A percentile compares a stretch with the other conserved stretches of the same genome.
Conservation (phyloP, 1,284 basidiomycete genomes). For the Caloboletus firmus region DNA sequence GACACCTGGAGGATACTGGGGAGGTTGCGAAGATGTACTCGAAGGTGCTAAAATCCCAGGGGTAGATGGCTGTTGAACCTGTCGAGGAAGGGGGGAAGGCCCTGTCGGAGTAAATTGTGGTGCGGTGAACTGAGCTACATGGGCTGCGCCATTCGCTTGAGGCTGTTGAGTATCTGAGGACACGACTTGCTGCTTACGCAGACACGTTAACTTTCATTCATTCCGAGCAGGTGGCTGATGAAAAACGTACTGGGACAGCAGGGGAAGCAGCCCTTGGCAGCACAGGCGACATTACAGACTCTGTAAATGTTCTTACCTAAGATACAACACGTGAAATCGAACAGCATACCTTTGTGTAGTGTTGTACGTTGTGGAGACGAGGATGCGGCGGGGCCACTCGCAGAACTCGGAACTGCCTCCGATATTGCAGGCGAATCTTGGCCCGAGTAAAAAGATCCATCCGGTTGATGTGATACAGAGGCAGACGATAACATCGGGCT, state of each 20-base stretch:
- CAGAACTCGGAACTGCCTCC: conserved; percentile 60
- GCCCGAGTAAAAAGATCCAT: conserved; percentile 68
- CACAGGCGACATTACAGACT: conserved; percentile 41
- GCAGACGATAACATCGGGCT: conserved; percentile 78
- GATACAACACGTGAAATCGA: conserved; percentile 7
- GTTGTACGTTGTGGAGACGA: conserved; percentile 54
- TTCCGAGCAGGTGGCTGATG: conserved; percentile 3
- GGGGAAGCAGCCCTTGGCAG: conserved; percentile 41
- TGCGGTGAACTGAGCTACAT: conserved; percentile 30
- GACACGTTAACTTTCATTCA: conserved; percentile 18
- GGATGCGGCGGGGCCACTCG: conserved; percentile 52
- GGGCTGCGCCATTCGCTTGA: conserved; percentile 39
- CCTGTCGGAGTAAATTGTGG: conserved; percentile 34
- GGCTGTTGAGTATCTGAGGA: conserved; percentile 34
- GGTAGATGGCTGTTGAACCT: conserved; percentile 49
- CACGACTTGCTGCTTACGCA: conserved; percentile 29
- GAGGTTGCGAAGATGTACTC: conserved; percentile 38
- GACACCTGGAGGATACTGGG: conserved; percentile 70
- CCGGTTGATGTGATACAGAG: conserved; percentile 67
- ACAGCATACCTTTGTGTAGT: conserved; percentile 45
- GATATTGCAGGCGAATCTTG: conserved; percentile 70
- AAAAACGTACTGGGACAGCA: conserved; percentile 37
- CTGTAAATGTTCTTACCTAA: conserved; percentile 36
- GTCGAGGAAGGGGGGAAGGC: conserved; percentile 62
- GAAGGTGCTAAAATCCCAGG: conserved; percentile 28